Evolutionary conservation across 2,329 filamentous ascomycete genomes (phyloP).

Genomic region (Xylariomycetidae sp.): DNA sequence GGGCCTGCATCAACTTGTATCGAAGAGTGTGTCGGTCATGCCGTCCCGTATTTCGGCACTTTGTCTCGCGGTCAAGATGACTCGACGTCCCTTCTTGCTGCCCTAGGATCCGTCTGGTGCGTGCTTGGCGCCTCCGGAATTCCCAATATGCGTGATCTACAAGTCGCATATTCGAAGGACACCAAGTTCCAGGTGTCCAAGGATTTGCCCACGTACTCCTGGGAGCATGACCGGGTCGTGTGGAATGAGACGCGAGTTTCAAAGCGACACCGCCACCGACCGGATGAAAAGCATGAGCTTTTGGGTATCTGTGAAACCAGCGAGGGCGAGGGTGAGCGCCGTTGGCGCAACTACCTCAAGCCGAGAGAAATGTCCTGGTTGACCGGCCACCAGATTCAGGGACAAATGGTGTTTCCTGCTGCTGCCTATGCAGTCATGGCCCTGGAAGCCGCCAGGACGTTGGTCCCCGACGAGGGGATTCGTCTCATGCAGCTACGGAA

Average conservation of each 20-base stretch:
- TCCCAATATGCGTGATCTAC: constrained; percentile 1
- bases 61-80: constrained; percentile 6
- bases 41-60: constrained; percentile 6
- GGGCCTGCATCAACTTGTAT: constrained; percentile 5
- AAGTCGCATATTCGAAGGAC: neutral
- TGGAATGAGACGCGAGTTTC: constrained; percentile 6
- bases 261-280: neutral
- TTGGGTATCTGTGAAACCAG: neutral
- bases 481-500: constrained; percentile 5
- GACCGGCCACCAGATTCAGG: constrained; percentile 2
- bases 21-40: constrained; percentile 2
- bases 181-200: constrained; percentile 3
- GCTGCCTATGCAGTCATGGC: constrained; percentile 4
- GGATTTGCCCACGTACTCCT: constrained; percentile 5
- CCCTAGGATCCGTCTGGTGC: constrained; percentile 6
- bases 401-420: constrained; percentile 2
- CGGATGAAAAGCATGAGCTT: neutral
- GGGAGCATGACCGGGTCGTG: constrained; percentile 5
- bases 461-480: constrained; percentile 1
- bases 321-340: neutral
- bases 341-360: constrained; percentile 4
- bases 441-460: constrained; percentile 1
- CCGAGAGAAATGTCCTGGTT: constrained; percentile 1
- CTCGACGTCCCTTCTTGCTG: neutral
- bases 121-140: constrained; percentile 2